Base-by-base conservation (phyloP, 306 rosid genomes). In the Ammopiptanthus mongolicus region DNA sequence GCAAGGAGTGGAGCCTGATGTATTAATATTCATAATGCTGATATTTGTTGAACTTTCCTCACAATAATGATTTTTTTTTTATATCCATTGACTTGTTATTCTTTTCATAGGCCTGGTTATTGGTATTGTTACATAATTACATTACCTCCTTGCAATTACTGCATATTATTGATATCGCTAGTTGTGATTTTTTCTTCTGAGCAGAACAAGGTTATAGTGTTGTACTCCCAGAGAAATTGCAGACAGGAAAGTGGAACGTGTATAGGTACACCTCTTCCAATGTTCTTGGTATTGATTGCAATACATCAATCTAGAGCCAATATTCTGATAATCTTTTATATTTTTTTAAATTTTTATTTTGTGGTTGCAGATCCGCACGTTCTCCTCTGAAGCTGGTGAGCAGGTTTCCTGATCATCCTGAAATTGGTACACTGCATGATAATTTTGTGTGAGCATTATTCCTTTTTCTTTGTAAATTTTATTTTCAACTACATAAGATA, bases 241-340 rank as follows among this genome's bases (percentile, higher is more conserved):
- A 86, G 47, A 90, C 92, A 53, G 99, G 99, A 83, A 92, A 92
- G 75, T 95, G 99, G 99, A 92, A 92, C 34, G 99, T 95, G 18
- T 86, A 89, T 85, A 90, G 99, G 99, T 90, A 82, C 68, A 59
- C 64, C 11, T 55, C 55, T 84, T 59, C 65, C 67, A 19, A 39
- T 37, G 69, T 61, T 51, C 69, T 78, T 36, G 65, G 52, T 77
- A 41, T 82, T 23, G 34, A 18, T 39, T 71, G 64, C 65, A 61
- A 66, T 22, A 52, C 19, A 66, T 25, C 19, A 25, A 60, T 77
- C 31, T 83, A 6, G n/a, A 36, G 66, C 69, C 68, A 77, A 33
- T 5, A 25, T 59, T 70, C 48, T 39, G 39, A 34, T 5, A 52
- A 57, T 29, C 6, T 44, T 70, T 41, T 51, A 46, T 68, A 21